Percentiles rank a stretch among this genome's conserved stretches.
phyloP scores from a whole-genome alignment of 805 yeast species.

The Grigorovia humatica region DNA sequence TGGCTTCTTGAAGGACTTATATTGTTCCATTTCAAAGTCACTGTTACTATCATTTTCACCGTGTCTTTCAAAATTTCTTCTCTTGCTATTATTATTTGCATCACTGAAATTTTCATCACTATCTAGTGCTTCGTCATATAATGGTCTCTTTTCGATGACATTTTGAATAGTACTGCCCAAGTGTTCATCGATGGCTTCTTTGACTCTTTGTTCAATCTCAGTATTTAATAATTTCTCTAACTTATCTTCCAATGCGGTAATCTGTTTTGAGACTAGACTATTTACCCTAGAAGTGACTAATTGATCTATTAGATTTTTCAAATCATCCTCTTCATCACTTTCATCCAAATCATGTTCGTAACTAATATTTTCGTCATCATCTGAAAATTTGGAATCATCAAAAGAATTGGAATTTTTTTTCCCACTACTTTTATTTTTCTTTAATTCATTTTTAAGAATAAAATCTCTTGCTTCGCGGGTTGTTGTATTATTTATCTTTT shows the following conservation, averaged over 20 bases:
- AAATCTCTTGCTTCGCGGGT: slow-evolving; percentile 14
- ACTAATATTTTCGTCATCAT: slow-evolving; percentile 7
- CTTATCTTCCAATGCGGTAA: slow-evolving; percentile 10
- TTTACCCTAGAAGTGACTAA: slow-evolving; percentile 18
- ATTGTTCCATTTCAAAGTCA: background rate
- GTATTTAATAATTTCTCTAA: slow-evolving; percentile 10
- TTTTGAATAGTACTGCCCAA: slow-evolving; percentile 1
- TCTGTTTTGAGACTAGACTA: slow-evolving; percentile 11
- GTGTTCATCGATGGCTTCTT: background rate
- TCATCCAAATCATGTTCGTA: slow-evolving; percentile 8
- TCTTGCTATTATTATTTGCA: background rate
- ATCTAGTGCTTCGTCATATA: background rate
- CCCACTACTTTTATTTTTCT: background rate
- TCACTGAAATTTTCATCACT: background rate
- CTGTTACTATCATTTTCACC: background rate
- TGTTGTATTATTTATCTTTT: slow-evolving; percentile 13
- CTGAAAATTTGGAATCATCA: slow-evolving; percentile 2
- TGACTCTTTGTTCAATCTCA: background rate
- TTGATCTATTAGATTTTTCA: slow-evolving; percentile 20
- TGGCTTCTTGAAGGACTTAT: background rate
- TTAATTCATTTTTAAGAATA: slow-evolving; percentile 3
- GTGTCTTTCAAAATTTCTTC: background rate
- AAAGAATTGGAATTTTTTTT: background rate
- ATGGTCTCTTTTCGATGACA: background rate
- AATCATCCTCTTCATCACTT: slow-evolving; percentile 16